Conservation (phyloP, 2,329 filamentous ascomycete species). For the Penicillium sp. region DNA sequence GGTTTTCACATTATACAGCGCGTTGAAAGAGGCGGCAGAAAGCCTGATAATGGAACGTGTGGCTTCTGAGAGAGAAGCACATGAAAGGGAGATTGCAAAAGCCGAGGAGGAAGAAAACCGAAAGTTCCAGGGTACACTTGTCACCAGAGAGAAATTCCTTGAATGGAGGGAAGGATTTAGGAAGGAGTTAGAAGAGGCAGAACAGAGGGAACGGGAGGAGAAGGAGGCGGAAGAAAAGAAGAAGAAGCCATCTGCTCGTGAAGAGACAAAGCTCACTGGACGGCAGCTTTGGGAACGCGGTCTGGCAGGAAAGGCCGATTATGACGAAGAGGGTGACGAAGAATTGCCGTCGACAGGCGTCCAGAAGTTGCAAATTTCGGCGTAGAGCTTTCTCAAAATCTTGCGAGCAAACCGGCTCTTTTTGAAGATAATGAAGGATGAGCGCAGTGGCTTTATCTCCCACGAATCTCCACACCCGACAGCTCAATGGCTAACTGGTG, state of each 20-base stretch:
- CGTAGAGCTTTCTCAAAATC: conserved; percentile 29
- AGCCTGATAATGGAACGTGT: conserved; percentile 71
- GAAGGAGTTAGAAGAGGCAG: conserved; percentile 74
- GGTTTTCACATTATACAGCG: conserved; percentile 86
- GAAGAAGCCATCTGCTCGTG: conserved; percentile 67
- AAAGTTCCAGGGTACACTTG: conserved; percentile 88
- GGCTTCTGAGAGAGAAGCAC: conserved; percentile 54
- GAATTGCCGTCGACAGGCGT: conserved; percentile 55
- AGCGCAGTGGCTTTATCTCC: conserved; percentile 7
- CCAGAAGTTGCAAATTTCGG: conserved; percentile 68
- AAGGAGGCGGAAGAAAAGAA: conserved; percentile 75
- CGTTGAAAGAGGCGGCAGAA: conserved; percentile 88
- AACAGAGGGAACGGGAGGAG: conserved; percentile 63
- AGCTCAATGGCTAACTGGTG: background rate
- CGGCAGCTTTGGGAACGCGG: conserved; percentile 76
- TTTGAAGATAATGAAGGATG: conserved; percentile 15
- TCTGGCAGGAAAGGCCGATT: conserved; percentile 62
- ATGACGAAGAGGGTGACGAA: conserved; percentile 64
- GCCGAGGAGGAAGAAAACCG: conserved; percentile 87
- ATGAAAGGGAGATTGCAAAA: conserved; percentile 53
- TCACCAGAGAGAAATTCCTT: conserved; percentile 81
- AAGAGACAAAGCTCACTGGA: conserved; percentile 64
- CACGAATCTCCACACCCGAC: background rate
- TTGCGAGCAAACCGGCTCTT: background rate
- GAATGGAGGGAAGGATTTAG: conserved; percentile 77